phyloP scores from a whole-genome alignment of 495 filamentous ascomycete genomes.

The Elasticomyces elasticus region DNA sequence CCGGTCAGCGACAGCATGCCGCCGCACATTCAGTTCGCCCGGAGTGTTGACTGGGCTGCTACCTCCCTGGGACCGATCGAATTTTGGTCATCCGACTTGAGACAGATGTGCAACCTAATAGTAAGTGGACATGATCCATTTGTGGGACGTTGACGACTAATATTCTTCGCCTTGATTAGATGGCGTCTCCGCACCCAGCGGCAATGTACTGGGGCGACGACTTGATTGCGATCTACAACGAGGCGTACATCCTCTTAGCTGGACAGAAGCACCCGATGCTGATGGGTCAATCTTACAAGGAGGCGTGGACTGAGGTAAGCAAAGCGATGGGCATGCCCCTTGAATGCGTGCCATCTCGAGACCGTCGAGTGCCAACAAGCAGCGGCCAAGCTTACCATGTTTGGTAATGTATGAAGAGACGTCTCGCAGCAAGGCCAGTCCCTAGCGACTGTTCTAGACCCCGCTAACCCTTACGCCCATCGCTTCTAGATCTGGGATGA shows the following conservation, averaged over 20 bases:
- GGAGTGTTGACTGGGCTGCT: slow-evolving; percentile 53
- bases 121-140: too few relatives aligned
- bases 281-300: slow-evolving; percentile 56
- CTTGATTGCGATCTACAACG: slow-evolving; percentile 60
- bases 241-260: slow-evolving; percentile 57
- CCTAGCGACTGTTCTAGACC: too few relatives aligned
- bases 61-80: slow-evolving; percentile 59
- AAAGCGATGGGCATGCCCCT: too few relatives aligned
- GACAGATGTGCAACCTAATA: slow-evolving; percentile 54
- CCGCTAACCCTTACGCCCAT: too few relatives aligned
- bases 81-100: slow-evolving; percentile 49
- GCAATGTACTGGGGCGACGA: slow-evolving; percentile 65
- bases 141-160: too few relatives aligned
- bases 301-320: too few relatives aligned
- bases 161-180: too few relatives aligned
- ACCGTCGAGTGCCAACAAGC: too few relatives aligned
- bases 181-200: slow-evolving; percentile 61
- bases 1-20: slow-evolving; percentile 47
- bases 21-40: slow-evolving; percentile 54
- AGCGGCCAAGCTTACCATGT: too few relatives aligned
- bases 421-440: too few relatives aligned
- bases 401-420: too few relatives aligned
- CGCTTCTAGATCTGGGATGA: slow-evolving; percentile 59
- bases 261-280: slow-evolving; percentile 58
- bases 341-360: too few relatives aligned